phyloP scores from a whole-genome alignment of 129 eudicot genomes.

The Lonicera japonica region DNA sequence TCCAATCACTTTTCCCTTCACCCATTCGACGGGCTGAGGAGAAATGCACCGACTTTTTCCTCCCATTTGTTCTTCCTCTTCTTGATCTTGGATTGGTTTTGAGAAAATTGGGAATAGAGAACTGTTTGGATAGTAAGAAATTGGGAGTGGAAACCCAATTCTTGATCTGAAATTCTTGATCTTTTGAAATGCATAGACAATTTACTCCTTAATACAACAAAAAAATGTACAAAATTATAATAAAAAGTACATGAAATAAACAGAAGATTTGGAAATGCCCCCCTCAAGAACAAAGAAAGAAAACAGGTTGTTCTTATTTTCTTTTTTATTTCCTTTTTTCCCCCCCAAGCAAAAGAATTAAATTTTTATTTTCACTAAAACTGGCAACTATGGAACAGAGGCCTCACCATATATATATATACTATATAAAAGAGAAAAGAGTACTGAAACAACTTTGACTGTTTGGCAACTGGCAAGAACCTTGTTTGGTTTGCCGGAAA shows the following conservation, averaged over 20 bases:
- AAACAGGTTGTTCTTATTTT: background rate
- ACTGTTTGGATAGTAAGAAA: background rate
- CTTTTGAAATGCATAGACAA: slow-evolving; percentile 12
- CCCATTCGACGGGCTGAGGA: slow-evolving; percentile 48
- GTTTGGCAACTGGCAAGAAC: slow-evolving; percentile 15
- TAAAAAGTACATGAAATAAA: background rate
- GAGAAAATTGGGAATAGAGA: slow-evolving; percentile 1
- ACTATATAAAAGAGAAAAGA: background rate
- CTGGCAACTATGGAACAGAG: slow-evolving; percentile 13
- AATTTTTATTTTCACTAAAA: background rate
- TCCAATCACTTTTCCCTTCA: slow-evolving; percentile 59
- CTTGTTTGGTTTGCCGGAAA: slow-evolving; percentile 21
- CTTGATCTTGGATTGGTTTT: slow-evolving; percentile 9
- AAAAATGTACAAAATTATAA: background rate
- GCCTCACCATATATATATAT: slow-evolving; percentile 13
- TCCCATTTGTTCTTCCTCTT: slow-evolving; percentile 26
- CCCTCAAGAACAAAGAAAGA: background rate
- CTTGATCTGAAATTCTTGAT: slow-evolving; percentile 7
- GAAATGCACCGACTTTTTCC: slow-evolving; percentile 9
- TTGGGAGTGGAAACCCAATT: slow-evolving; percentile 20
- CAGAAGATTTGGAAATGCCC: slow-evolving; percentile 11
- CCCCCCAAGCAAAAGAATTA: slow-evolving; percentile 10
- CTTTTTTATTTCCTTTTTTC: too few relatives aligned
- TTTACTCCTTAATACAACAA: background rate
- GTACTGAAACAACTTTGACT: background rate